A percentile compares a stretch with the other conserved stretches of the same genome.
phyloP scores from a whole-genome alignment of 192 early-diverging fungal genomes.

The Pilobolus umbonatus region DNA sequence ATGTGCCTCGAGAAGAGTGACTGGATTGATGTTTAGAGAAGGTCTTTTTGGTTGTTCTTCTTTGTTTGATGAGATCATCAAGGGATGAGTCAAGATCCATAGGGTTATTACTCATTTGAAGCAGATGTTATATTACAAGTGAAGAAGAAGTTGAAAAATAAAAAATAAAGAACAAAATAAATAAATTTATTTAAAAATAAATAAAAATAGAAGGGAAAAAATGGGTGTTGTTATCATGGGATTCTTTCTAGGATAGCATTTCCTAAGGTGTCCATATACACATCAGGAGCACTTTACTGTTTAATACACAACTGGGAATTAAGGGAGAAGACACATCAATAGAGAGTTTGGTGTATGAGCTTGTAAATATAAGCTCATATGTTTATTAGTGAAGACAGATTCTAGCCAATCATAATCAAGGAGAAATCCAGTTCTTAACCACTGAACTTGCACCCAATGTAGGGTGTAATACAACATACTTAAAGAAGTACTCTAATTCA shows the following conservation, averaged over 20 bases:
- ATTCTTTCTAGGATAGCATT: too few relatives aligned
- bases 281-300: too few relatives aligned
- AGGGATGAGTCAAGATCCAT: slow-evolving; percentile 40
- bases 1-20: too few relatives aligned
- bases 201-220: slow-evolving; percentile 5
- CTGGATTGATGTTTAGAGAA: too few relatives aligned
- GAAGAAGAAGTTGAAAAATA: not conserved
- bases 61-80: slow-evolving; percentile 40
- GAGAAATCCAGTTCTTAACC: slow-evolving; percentile 45
- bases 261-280: too few relatives aligned
- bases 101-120: not conserved
- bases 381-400: too few relatives aligned
- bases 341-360: too few relatives aligned
- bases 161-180: not conserved
- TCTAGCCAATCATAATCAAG: slow-evolving; percentile 12
- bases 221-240: too few relatives aligned
- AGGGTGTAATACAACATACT: slow-evolving; percentile 48
- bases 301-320: too few relatives aligned
- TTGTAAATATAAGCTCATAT: too few relatives aligned
- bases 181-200: not conserved
- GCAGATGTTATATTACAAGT: not conserved
- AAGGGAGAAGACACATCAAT: too few relatives aligned
- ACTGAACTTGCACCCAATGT: slow-evolving; percentile 38
- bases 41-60: slow-evolving; percentile 25
- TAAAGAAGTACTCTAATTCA: slow-evolving; percentile 51